Percentiles rank a stretch among this genome's conserved stretches.
These are phyloP conservation scores for Vanrija humicola DNA, from an alignment of 1,284 basidiomycete genomes.

Conservation along the genomic window DNA sequence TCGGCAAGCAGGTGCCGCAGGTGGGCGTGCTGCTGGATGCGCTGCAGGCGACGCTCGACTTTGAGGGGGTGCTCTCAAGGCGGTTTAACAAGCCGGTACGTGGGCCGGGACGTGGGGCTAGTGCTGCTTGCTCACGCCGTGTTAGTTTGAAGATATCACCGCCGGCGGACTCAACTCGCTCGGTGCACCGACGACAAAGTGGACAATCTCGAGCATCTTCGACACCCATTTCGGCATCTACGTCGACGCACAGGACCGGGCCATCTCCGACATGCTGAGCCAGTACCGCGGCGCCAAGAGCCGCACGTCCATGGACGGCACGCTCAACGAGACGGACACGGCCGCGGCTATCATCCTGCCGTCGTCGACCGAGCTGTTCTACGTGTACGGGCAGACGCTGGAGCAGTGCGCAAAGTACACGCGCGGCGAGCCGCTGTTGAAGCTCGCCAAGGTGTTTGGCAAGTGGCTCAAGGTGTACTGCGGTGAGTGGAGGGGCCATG, in stretches of 20 bases:
- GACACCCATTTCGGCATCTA: slow-evolving; percentile 89
- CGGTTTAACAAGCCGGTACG: slow-evolving; percentile 73
- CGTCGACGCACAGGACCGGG: slow-evolving; percentile 90
- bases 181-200: slow-evolving; percentile 37
- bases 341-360: slow-evolving; percentile 69
- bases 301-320: slow-evolving; percentile 65
- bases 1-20: slow-evolving; percentile 55
- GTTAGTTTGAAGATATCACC: slow-evolving; percentile 48
- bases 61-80: slow-evolving; percentile 71
- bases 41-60: slow-evolving; percentile 77
- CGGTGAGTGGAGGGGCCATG: slow-evolving; percentile 59
- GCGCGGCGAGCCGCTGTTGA: slow-evolving; percentile 73
- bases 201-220: slow-evolving; percentile 78
- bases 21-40: slow-evolving; percentile 78
- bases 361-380: slow-evolving; percentile 94
- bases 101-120: background rate
- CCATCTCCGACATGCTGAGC: slow-evolving; percentile 56
- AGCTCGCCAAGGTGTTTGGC: slow-evolving; percentile 72
- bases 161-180: slow-evolving; percentile 11
- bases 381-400: slow-evolving; percentile 91
- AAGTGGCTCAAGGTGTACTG: slow-evolving; percentile 95
- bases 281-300: slow-evolving; percentile 65
- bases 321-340: slow-evolving; percentile 53
- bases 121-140: slow-evolving; percentile 1
- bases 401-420: slow-evolving; percentile 82